These are phyloP conservation scores for Ganoderma lingzhi DNA, from an alignment of 1,284 basidiomycete genomes.

Conservation along the genomic window DNA sequence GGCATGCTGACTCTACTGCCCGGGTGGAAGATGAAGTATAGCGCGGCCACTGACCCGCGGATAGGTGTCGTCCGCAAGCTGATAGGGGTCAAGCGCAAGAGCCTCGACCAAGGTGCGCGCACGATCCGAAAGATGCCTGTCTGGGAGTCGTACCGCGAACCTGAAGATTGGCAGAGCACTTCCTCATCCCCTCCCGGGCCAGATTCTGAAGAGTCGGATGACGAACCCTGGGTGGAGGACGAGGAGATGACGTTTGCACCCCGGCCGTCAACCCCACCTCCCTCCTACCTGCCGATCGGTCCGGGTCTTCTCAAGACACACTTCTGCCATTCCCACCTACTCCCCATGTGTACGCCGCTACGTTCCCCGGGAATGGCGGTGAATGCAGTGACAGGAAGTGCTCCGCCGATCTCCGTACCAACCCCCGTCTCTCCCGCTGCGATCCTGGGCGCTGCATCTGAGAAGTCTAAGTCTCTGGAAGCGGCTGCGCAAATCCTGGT, in stretches of 20 bases:
- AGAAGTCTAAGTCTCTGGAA: slow-evolving; percentile 72
- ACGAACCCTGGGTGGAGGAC: slow-evolving; percentile 48
- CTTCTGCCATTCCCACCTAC: slow-evolving; percentile 67
- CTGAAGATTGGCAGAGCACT: slow-evolving; percentile 54
- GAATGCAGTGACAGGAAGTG: slow-evolving; percentile 48
- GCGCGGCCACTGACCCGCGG: slow-evolving; percentile 69
- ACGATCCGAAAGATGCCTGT: slow-evolving; percentile 43
- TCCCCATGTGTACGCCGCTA: slow-evolving; percentile 65
- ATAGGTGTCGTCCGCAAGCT: slow-evolving; percentile 69
- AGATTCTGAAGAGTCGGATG: slow-evolving; percentile 46
- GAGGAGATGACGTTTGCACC: slow-evolving; percentile 47
- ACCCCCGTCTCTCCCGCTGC: slow-evolving; percentile 83
- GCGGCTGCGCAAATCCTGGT: slow-evolving; percentile 66
- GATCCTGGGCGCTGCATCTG: slow-evolving; percentile 61
- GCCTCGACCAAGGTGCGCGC: slow-evolving; percentile 41
- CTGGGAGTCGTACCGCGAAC: slow-evolving; percentile 48
- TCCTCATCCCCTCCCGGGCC: slow-evolving; percentile 38
- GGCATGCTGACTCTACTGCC: slow-evolving; percentile 10
- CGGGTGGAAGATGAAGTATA: slow-evolving; percentile 60
- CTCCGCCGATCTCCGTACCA: slow-evolving; percentile 64
- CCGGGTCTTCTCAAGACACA: slow-evolving; percentile 68
- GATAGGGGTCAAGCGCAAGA: slow-evolving; percentile 71
- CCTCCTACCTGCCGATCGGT: slow-evolving; percentile 72
- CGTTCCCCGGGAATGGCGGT: slow-evolving; percentile 61
- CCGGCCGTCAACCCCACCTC: slow-evolving; percentile 72